phyloP scores from a whole-genome alignment of 306 rosid genomes.

The Prunus mongolica region DNA sequence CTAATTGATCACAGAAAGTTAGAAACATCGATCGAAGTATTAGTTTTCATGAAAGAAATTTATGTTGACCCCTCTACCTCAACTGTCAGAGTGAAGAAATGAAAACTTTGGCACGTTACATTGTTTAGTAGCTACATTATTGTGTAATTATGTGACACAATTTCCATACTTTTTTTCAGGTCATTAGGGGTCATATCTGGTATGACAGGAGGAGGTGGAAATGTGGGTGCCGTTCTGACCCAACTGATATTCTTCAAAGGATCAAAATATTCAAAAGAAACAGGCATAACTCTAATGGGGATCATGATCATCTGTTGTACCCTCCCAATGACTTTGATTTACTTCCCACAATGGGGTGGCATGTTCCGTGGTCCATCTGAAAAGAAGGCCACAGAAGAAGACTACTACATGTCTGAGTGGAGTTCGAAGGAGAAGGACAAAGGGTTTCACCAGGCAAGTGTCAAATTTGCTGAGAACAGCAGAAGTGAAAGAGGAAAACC shows the following conservation, averaged over 20 bases:
- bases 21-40: neutral
- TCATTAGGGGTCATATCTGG: slow-evolving; percentile 79
- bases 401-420: slow-evolving; percentile 76
- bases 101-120: neutral
- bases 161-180: slow-evolving; percentile 34
- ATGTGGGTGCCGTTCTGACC: slow-evolving; percentile 80
- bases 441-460: slow-evolving; percentile 55
- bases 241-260: slow-evolving; percentile 83
- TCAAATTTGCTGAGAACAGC: slow-evolving; percentile 78
- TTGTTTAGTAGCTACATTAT: too few species aligned
- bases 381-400: slow-evolving; percentile 54
- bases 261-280: slow-evolving; percentile 62
- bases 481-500: slow-evolving; percentile 54
- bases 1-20: neutral
- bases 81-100: neutral
- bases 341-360: slow-evolving; percentile 94
- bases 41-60: neutral
- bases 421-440: slow-evolving; percentile 51
- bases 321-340: slow-evolving; percentile 49
- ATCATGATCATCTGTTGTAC: slow-evolving; percentile 69
- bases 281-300: slow-evolving; percentile 87
- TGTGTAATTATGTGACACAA: too few species aligned
- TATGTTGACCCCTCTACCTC: neutral
- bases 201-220: slow-evolving; percentile 97
- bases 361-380: slow-evolving; percentile 64